Conservation (phyloP, 305 asterid species). For the Andrographis paniculata region DNA sequence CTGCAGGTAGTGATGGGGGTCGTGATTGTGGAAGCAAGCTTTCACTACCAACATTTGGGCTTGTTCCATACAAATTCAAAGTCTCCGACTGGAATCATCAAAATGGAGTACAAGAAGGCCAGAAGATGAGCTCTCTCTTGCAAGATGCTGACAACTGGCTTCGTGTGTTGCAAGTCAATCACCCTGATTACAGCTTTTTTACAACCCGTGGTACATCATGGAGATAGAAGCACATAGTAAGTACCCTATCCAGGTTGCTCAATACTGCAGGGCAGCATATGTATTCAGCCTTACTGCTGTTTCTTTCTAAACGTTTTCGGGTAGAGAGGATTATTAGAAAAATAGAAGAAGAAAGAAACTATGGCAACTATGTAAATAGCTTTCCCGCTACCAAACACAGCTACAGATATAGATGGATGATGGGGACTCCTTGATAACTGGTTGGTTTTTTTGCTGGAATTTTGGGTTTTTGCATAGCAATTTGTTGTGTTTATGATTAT, state of each 20-base stretch:
- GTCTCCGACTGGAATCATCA: constrained; percentile 43
- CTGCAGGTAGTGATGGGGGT: constrained; percentile 25
- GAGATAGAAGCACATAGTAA: constrained; percentile 26
- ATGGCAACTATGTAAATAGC: too few species aligned
- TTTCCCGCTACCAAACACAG: too few species aligned
- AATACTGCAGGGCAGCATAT: neutral
- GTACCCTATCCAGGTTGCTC: neutral
- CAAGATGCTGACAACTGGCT: constrained; percentile 76
- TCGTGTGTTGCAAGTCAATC: constrained; percentile 50
- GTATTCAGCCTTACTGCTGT: too few species aligned
- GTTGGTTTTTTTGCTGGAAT: too few species aligned
- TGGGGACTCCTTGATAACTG: too few species aligned
- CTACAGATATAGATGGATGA: too few species aligned
- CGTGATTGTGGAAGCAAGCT: constrained; percentile 36
- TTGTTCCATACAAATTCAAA: constrained; percentile 67
- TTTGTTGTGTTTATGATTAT: too few species aligned
- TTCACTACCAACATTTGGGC: constrained; percentile 64
- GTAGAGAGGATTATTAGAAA: too few species aligned
- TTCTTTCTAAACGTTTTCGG: too few species aligned
- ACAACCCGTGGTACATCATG: constrained; percentile 34
- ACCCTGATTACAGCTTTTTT: constrained; percentile 70
- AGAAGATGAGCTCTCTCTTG: constrained; percentile 47
- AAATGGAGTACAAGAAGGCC: constrained; percentile 40
- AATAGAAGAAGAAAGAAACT: too few species aligned
- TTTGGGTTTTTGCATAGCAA: too few species aligned